A percentile compares a stretch with the other conserved stretches of the same genome.
Conservation (phyloP, 768 basidiomycete species). For the Hericium rajendrae region DNA sequence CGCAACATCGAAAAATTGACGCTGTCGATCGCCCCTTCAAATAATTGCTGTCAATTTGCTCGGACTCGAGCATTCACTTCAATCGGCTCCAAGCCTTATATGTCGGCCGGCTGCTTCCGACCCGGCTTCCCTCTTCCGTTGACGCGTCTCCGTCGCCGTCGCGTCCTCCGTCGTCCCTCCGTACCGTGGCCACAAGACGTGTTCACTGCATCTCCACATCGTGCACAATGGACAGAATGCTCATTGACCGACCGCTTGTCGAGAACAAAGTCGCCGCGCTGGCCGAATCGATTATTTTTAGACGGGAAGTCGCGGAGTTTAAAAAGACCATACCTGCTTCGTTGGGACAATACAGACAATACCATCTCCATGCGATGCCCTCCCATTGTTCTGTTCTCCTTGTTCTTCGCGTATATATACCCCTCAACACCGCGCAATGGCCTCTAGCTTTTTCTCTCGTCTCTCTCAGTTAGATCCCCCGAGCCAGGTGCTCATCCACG, state of each 20-base stretch:
- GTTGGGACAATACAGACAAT: neutral
- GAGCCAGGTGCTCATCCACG: neutral
- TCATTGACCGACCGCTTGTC: no score
- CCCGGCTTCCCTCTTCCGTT: no score
- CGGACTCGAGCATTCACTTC: neutral
- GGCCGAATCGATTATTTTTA: no score
- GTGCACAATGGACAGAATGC: no score
- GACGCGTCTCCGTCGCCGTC: no score
- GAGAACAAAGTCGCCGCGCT: no score
- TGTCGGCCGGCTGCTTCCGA: no score
- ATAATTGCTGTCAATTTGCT: no score
- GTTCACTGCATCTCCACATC: no score
- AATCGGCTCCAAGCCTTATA: neutral
- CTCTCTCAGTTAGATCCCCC: neutral
- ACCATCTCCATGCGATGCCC: neutral
- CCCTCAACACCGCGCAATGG: neutral
- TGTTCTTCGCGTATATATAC: conserved; percentile 2
- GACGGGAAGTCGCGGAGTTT: neutral
- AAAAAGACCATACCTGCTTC: neutral
- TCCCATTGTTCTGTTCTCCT: neutral
- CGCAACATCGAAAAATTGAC: conserved; percentile 22
- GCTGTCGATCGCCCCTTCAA: neutral
- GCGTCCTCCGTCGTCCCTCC: no score
- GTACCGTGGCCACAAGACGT: no score
- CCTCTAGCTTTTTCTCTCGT: neutral